phyloP scores from a whole-genome alignment of 108 stramenopile species.

The Cyclostephanos invisitatus region DNA sequence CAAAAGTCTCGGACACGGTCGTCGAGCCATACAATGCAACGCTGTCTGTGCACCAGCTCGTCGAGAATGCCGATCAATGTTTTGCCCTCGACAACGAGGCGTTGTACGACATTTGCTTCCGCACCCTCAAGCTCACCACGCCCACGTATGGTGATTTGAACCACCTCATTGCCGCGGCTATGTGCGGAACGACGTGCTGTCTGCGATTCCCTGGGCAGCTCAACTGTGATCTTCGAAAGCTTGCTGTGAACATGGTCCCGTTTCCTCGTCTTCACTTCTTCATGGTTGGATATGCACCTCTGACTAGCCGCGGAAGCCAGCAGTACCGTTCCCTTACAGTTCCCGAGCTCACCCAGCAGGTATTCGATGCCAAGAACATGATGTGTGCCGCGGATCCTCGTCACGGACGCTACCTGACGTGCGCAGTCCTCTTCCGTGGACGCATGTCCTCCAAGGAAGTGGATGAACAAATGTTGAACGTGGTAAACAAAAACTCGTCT shows the following conservation, averaged over 20 bases:
- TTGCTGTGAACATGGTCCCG: slow-evolving; percentile 98
- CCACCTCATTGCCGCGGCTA: slow-evolving; percentile 93
- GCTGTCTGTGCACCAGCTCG: slow-evolving; percentile 95
- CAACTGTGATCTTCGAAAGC: slow-evolving; percentile 98
- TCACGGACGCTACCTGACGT: slow-evolving; percentile 98
- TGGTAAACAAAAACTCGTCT: slow-evolving; percentile 97
- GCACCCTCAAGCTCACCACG: slow-evolving; percentile 90
- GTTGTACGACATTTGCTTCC: slow-evolving; percentile 96
- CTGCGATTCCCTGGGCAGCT: slow-evolving; percentile 98
- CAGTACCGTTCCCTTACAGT: slow-evolving; percentile 96
- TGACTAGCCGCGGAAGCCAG: slow-evolving; percentile 89
- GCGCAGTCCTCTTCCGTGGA: slow-evolving; percentile 98
- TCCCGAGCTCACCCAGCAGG: slow-evolving; percentile 95
- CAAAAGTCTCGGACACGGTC: slow-evolving; percentile 96
- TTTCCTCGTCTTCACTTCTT: slow-evolving; percentile 99
- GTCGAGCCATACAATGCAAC: slow-evolving; percentile 98
- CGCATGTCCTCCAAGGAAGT: slow-evolving; percentile 96
- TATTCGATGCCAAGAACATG: slow-evolving; percentile 99
- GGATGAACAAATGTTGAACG: slow-evolving; percentile 97
- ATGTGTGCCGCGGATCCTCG: slow-evolving; percentile 99
- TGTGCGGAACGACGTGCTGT: slow-evolving; percentile 94
- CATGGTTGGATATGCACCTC: slow-evolving; percentile 96
- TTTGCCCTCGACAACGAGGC: slow-evolving; percentile 97
- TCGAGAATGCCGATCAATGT: slow-evolving; percentile 97
- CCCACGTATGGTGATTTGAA: slow-evolving; percentile 93